Base-by-base conservation (phyloP, 495 filamentous ascomycete species). In the Aspergillus avenaceus region DNA sequence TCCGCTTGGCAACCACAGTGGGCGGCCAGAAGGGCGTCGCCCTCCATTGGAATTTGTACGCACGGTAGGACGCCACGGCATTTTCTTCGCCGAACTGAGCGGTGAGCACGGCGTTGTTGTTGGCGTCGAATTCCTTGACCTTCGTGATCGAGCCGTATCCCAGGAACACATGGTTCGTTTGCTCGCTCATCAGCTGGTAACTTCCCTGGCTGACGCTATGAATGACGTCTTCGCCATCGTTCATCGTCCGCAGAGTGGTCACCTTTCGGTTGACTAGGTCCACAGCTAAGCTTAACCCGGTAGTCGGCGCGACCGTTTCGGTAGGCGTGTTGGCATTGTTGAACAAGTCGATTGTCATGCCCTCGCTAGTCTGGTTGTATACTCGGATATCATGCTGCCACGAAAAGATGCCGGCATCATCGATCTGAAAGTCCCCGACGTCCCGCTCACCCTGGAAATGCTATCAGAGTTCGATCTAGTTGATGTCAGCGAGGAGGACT, bases 71-170 rank as follows among this genome's bases (percentile, higher is more conserved):
- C 7, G 66, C 68, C 21, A 71, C 65, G 8, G 54, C 45, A 37
- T 72, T 69, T 12, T 70, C 57, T 0, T 64, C 59, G 36, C 68
- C 71, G 37, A 71, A 74, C 14, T 63, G 52, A 5, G 64, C 68
- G 23, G 65, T 69, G 41, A 65, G 60, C 14, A 69, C 61, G 29
- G 60, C 59, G 21, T 66, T 62, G 43, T 59, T 56, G 16, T 61
- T 48, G 24, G 47, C 61, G 38, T 67, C 63, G 45, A 64, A 77
- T 48, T 82, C 80, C 13, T 77, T 77, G 18, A 81, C 49, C 3
- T 72, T 67, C 19, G 76, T 58, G 41, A 73, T 73, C 25, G 69
- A 69, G 0, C 79, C 80, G 57, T 75, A 83, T 37, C 59, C 72
- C 55, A 78, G 43, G 29, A 81, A 50, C 8, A 66, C 66, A 52